Conservation (phyloP, 2,329 filamentous ascomycete species). For the Talaromyces amestolkiae region DNA sequence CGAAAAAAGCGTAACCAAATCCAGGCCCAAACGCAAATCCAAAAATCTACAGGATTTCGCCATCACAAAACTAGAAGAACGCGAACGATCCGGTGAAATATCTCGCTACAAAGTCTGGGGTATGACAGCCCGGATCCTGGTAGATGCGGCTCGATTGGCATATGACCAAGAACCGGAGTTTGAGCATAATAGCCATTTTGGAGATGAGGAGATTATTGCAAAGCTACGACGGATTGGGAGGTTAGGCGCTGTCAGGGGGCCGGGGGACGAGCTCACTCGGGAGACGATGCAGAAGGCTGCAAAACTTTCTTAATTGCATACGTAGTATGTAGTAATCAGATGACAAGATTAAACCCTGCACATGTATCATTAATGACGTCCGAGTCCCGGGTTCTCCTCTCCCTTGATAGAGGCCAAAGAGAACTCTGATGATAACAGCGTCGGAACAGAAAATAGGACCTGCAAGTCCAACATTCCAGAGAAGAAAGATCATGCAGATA, state of each 20-base stretch:
- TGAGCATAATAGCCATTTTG: constrained; percentile 65
- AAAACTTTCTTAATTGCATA: constrained; percentile 39
- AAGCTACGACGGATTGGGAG: constrained; percentile 56
- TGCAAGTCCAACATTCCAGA: constrained; percentile 11
- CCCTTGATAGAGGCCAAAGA: constrained; percentile 5
- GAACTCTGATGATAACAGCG: not conserved
- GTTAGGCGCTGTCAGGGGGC: constrained; percentile 51
- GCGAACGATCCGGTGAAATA: constrained; percentile 45
- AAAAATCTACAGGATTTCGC: constrained; percentile 38
- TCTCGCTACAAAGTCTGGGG: constrained; percentile 82
- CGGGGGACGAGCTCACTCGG: constrained; percentile 53
- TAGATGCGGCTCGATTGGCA: constrained; percentile 81
- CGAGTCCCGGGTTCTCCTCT: not conserved
- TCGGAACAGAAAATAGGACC: not conserved
- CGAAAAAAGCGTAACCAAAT: constrained; percentile 66
- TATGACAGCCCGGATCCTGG: constrained; percentile 87
- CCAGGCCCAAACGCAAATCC: constrained; percentile 31
- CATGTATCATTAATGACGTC: not conserved
- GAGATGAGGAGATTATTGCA: constrained; percentile 65
- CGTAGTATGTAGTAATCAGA: not conserved
- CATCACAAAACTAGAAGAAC: constrained; percentile 45
- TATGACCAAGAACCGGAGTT: constrained; percentile 82
- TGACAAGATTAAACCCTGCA: not conserved
- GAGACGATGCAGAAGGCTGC: constrained; percentile 52
- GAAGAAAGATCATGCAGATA: not conserved